Evolutionary conservation across 1,139 yeast genomes (phyloP).

Genomic region (Petasospora rhodanensis): DNA sequence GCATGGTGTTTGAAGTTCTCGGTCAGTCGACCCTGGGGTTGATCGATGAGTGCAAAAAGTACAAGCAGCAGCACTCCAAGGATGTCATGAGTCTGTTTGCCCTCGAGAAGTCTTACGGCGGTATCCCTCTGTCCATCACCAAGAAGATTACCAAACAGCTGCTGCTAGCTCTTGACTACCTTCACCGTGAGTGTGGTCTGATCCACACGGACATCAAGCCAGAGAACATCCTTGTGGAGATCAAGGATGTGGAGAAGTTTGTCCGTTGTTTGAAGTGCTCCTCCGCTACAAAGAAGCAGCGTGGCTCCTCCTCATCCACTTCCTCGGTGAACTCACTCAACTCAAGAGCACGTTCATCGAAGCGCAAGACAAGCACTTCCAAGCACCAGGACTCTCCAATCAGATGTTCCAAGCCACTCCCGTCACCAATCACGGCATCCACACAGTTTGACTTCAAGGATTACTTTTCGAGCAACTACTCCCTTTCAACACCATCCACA

Average conservation of each 20-base stretch:
- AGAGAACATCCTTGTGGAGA: slow-evolving; percentile 78
- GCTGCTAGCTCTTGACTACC: slow-evolving; percentile 68
- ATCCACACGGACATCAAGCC: slow-evolving; percentile 91
- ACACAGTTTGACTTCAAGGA: slow-evolving; percentile 12
- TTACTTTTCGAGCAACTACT: slow-evolving; percentile 11
- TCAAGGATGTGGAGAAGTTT: slow-evolving; percentile 70
- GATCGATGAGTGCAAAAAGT: slow-evolving; percentile 44
- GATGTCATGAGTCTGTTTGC: slow-evolving; percentile 7
- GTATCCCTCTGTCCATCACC: slow-evolving; percentile 69
- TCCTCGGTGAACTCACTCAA: no score
- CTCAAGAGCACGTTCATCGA: slow-evolving; percentile 10
- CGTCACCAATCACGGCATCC: slow-evolving; percentile 31
- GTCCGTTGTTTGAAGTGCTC: slow-evolving; percentile 29
- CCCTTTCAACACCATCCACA: slow-evolving; percentile 3
- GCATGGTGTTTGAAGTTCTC: slow-evolving; percentile 86
- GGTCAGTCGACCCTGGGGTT: slow-evolving; percentile 78
- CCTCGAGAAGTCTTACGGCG: slow-evolving; percentile 38
- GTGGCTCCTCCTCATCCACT: slow-evolving; percentile 17
- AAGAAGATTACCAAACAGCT: slow-evolving; percentile 80
- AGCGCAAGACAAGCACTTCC: neutral
- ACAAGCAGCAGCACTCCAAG: neutral
- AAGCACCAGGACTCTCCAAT: slow-evolving; percentile 14
- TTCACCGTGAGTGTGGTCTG: slow-evolving; percentile 84
- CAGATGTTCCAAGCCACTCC: slow-evolving; percentile 35
- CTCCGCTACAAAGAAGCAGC: slow-evolving; percentile 37